These are phyloP conservation scores for Candida endomychidarum DNA, from an alignment of 805 yeast genomes.

Conservation along the genomic window DNA sequence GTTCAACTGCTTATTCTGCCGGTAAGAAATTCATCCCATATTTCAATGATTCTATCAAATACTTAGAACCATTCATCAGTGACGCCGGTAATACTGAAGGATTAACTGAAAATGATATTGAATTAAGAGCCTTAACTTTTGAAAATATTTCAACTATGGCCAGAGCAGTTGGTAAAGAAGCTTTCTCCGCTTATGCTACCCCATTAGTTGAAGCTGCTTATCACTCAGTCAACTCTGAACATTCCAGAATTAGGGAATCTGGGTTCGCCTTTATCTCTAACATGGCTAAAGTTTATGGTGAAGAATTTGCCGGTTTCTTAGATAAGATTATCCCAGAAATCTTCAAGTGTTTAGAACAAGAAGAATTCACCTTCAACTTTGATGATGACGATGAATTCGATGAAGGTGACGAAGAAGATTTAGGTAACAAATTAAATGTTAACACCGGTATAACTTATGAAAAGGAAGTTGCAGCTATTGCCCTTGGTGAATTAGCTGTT, in stretches of 20 bases:
- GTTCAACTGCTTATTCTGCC: conserved; percentile 94
- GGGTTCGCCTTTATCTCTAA: conserved; percentile 91
- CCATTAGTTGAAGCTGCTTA: conserved; percentile 89
- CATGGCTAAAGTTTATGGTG: conserved; percentile 92
- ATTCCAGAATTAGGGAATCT: conserved; percentile 87
- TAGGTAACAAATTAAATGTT: conserved; percentile 73
- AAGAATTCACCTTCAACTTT: conserved; percentile 70
- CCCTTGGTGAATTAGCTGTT: conserved; percentile 80
- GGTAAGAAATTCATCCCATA: conserved; percentile 86
- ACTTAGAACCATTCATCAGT: conserved; percentile 77
- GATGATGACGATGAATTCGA: conserved; percentile 54
- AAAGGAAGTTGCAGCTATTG: conserved; percentile 92
- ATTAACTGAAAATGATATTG: conserved; percentile 83
- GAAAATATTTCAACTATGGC: conserved; percentile 95
- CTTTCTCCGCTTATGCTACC: conserved; percentile 81
- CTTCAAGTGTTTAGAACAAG: conserved; percentile 78
- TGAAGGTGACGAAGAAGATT: conserved; percentile 58
- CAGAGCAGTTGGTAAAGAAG: conserved; percentile 90
- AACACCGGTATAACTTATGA: conserved; percentile 95
- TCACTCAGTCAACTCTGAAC: conserved; percentile 70
- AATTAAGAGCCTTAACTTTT: conserved; percentile 86
- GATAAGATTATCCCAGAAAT: conserved; percentile 81
- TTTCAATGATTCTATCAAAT: conserved; percentile 77
- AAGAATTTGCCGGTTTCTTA: conserved; percentile 84
- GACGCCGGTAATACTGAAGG: conserved; percentile 69